phyloP scores from a whole-genome alignment of 345 rosid species.

The Draba incana region DNA sequence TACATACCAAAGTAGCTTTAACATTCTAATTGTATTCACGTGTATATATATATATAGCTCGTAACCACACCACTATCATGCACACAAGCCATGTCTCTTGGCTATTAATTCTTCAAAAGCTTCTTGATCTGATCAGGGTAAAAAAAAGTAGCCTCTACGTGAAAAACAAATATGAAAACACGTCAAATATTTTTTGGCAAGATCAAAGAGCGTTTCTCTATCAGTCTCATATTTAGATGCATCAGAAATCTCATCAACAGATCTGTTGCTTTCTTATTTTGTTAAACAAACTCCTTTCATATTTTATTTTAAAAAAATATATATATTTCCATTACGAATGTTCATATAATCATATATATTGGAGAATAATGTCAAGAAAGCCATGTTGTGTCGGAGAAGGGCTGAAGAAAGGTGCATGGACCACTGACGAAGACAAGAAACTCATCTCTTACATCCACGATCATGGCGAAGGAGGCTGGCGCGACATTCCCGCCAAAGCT shows the following conservation, averaged over 20 bases:
- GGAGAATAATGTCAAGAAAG: constrained; percentile 39
- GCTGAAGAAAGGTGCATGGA: constrained; percentile 46
- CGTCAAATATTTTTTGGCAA: constrained; percentile 10
- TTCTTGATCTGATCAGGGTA: not conserved
- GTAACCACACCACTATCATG: constrained; percentile 21
- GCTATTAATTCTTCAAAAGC: constrained; percentile 20
- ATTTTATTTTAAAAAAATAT: not conserved
- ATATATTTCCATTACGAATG: too few species aligned
- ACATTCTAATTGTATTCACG: not conserved
- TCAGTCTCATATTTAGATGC: constrained; percentile 40
- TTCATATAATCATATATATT: not conserved
- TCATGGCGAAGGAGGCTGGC: constrained; percentile 45
- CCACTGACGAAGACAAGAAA: constrained; percentile 40
- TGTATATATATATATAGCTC: constrained; percentile 10
- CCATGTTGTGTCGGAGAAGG: constrained; percentile 44
- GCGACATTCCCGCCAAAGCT: constrained; percentile 42
- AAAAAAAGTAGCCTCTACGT: not conserved
- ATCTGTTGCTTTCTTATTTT: constrained; percentile 34
- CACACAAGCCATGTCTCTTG: constrained; percentile 11
- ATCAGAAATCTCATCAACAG: constrained; percentile 44
- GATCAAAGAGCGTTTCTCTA: constrained; percentile 37
- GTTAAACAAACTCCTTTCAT: not conserved
- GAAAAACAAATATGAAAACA: constrained; percentile 36
- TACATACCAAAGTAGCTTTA: not conserved
- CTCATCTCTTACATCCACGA: constrained; percentile 41